A percentile compares a stretch with the other conserved stretches of the same genome.
phyloP scores from a whole-genome alignment of 805 yeast species.

The Wickerhamomyces ciferrii region DNA sequence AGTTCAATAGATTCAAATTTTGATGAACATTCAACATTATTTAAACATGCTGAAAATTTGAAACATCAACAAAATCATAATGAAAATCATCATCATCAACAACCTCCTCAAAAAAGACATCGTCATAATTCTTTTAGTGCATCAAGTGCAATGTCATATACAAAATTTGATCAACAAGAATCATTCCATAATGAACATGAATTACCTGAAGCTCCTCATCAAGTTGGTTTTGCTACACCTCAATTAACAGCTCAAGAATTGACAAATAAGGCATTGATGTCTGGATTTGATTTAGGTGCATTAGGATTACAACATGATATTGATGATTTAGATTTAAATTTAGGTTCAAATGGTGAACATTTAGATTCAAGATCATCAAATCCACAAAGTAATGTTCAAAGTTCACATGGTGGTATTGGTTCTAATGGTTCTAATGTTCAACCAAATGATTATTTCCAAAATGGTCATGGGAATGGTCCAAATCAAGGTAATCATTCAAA shows the following conservation, averaged over 20 bases:
- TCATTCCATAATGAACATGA: conserved; percentile 5
- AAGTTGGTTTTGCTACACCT: conserved; percentile 80
- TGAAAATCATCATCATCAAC: conserved; percentile 3
- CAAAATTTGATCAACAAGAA: conserved; percentile 7
- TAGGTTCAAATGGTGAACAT: conserved; percentile 20
- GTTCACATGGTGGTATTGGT: neutral
- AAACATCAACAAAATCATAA: conserved; percentile 1
- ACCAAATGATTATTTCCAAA: neutral
- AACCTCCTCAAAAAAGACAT: conserved; percentile 19
- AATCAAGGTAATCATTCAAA: neutral
- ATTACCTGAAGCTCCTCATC: conserved; percentile 48
- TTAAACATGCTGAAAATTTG: conserved; percentile 20
- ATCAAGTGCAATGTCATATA: conserved; percentile 31
- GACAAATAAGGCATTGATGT: conserved; percentile 24
- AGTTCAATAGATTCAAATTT: conserved; percentile 8
- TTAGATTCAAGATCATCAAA: conserved; percentile 2
- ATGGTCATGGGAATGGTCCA: neutral
- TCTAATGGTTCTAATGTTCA: neutral
- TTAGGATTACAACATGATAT: conserved; percentile 27
- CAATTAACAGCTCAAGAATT: conserved; percentile 52
- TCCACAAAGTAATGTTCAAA: neutral
- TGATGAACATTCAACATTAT: conserved; percentile 21
- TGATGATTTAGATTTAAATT: conserved; percentile 15
- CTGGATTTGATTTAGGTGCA: conserved; percentile 32
- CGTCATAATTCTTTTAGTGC: conserved; percentile 43